Evolutionary conservation across 2,329 filamentous ascomycete genomes (phyloP).

Genomic region (Scleromitrula shiraiana): DNA sequence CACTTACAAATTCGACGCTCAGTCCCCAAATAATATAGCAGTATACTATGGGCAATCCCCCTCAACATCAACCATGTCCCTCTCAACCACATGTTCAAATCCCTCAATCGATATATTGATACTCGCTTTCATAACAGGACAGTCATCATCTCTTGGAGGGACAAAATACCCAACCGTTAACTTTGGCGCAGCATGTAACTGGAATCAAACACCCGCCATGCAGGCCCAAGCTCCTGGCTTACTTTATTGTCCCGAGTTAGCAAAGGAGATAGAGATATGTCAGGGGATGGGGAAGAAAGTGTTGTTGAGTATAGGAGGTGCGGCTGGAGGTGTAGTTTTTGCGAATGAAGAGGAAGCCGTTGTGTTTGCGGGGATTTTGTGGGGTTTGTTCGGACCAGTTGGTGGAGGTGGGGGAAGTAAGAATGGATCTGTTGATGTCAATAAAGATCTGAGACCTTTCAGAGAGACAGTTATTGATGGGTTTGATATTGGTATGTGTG

Average conservation of each 20-base stretch:
- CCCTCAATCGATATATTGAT: slow-evolving; percentile 32
- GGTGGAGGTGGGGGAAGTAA: slow-evolving; percentile 13
- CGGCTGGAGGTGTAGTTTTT: slow-evolving; percentile 26
- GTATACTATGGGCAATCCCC: slow-evolving; percentile 30
- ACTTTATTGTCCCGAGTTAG: slow-evolving; percentile 32
- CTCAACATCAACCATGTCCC: slow-evolving; percentile 22
- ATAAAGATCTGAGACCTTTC: slow-evolving; percentile 28
- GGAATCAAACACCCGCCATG: slow-evolving; percentile 28
- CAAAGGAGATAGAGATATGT: slow-evolving; percentile 26
- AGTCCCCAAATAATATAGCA: slow-evolving; percentile 25
- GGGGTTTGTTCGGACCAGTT: slow-evolving; percentile 31
- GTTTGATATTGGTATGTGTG: slow-evolving; percentile 31
- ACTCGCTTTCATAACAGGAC: slow-evolving; percentile 20
- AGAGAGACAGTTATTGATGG: slow-evolving; percentile 30
- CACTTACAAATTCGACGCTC: slow-evolving; percentile 24
- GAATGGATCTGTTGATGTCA: too few relatives aligned
- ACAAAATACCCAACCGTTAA: slow-evolving; percentile 17
- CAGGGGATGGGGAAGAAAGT: slow-evolving; percentile 34
- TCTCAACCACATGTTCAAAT: slow-evolving; percentile 28
- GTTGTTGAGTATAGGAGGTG: slow-evolving; percentile 32
- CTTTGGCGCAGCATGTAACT: slow-evolving; percentile 31
- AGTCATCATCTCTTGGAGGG: not conserved
- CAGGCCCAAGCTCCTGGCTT: slow-evolving; percentile 31
- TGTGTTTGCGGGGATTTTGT: slow-evolving; percentile 28
- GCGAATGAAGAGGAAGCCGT: slow-evolving; percentile 23